Conservation (phyloP, 495 filamentous ascomycete genomes). For the Podospora didyma region DNA sequence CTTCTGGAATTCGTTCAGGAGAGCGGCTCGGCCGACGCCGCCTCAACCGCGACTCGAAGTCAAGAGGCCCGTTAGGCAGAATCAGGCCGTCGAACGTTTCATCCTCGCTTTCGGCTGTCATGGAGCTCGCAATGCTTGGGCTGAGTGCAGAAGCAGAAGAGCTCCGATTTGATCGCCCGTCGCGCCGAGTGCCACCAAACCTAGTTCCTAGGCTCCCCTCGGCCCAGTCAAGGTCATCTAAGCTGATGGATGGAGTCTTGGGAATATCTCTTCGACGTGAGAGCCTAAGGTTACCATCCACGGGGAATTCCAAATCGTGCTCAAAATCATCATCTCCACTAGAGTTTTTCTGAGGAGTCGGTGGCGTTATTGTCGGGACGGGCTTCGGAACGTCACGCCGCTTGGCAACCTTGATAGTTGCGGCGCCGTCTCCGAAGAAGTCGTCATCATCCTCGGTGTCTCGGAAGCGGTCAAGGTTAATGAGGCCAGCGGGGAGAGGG, state of each 20-base stretch:
- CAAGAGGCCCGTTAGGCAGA: slow-evolving; percentile 75
- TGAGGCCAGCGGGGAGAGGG: slow-evolving; percentile 27
- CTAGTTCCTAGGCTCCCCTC: slow-evolving; percentile 88
- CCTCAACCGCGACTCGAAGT: slow-evolving; percentile 72
- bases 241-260: slow-evolving; percentile 50
- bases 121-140: slow-evolving; percentile 83
- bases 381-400: slow-evolving; percentile 50
- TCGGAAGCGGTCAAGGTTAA: slow-evolving; percentile 56
- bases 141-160: slow-evolving; percentile 86
- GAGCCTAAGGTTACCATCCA: slow-evolving; percentile 55
- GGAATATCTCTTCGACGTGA: slow-evolving; percentile 55
- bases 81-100: slow-evolving; percentile 83
- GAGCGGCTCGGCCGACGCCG: slow-evolving; percentile 57
- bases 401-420: slow-evolving; percentile 67
- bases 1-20: slow-evolving; percentile 31
- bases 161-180: slow-evolving; percentile 70
- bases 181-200: slow-evolving; percentile 77
- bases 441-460: slow-evolving; percentile 56
- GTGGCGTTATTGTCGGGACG: slow-evolving; percentile 53
- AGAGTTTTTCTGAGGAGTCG: slow-evolving; percentile 42
- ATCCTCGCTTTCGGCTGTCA: slow-evolving; percentile 92
- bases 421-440: slow-evolving; percentile 56
- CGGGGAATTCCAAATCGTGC: slow-evolving; percentile 70
- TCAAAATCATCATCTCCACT: slow-evolving; percentile 65
- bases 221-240: slow-evolving; percentile 88